These are phyloP conservation scores for Raphanus hybrid DNA, from an alignment of 441 rosid genomes.

Conservation along the genomic window DNA sequence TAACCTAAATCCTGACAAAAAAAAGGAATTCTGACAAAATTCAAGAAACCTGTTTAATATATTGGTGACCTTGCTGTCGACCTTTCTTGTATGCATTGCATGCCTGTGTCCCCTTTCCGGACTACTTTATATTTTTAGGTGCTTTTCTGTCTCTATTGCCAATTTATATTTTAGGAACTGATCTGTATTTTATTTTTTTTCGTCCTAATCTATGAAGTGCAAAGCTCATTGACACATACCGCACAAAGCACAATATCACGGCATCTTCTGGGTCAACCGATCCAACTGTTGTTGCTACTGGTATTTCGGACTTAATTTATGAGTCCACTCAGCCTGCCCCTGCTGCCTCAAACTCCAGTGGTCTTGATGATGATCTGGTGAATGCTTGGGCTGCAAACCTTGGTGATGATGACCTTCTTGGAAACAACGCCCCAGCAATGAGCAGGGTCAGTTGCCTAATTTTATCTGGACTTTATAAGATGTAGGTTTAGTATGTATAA, in stretches of 20 bases:
- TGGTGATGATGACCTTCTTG: slow-evolving; percentile 92
- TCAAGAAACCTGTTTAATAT: too few species aligned
- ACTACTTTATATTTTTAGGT: background rate
- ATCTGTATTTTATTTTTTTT: background rate
- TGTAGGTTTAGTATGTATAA: too few species aligned
- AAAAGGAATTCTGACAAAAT: too few species aligned
- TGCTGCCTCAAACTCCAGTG: slow-evolving; percentile 68
- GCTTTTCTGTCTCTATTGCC: slow-evolving; percentile 4
- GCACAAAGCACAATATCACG: slow-evolving; percentile 92
- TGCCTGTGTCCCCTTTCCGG: slow-evolving; percentile 5
- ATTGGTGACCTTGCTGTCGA: background rate
- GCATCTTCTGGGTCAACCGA: slow-evolving; percentile 86
- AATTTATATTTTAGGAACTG: slow-evolving; percentile 1
- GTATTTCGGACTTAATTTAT: slow-evolving; percentile 93
- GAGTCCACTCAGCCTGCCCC: slow-evolving; percentile 92
- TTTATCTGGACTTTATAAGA: background rate
- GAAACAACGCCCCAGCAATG: slow-evolving; percentile 94
- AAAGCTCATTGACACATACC: slow-evolving; percentile 86
- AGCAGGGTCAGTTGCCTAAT: slow-evolving; percentile 69
- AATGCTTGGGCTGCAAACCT: slow-evolving; percentile 99
- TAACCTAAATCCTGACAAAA: too few species aligned
- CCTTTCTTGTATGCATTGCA: slow-evolving; percentile 23
- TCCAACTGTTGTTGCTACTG: slow-evolving; percentile 90
- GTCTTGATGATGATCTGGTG: slow-evolving; percentile 97
- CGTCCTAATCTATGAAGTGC: slow-evolving; percentile 57